Conservation (phyloP, 164 flowering plant genomes). For the Hamamelis virginiana region DNA sequence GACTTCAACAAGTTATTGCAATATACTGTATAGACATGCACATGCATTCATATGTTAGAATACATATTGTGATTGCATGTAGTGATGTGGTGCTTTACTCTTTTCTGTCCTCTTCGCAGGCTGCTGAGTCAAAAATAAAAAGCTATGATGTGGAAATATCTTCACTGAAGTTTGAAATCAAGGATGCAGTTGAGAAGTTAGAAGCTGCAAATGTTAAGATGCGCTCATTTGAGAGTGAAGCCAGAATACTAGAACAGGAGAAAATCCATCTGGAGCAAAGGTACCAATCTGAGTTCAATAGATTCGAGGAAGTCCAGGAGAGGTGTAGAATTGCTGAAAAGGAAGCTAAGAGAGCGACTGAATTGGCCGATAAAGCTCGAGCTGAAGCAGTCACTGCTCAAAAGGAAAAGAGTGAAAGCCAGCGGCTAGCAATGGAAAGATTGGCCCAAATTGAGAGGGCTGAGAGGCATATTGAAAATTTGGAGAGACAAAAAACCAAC, state of each 20-base stretch:
- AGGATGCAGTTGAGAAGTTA: slow-evolving; percentile 59
- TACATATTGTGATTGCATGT: background rate
- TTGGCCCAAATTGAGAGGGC: slow-evolving; percentile 73
- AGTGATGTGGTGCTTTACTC: background rate
- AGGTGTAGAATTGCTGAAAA: slow-evolving; percentile 80
- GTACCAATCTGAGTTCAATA: slow-evolving; percentile 62
- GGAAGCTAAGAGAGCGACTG: slow-evolving; percentile 82
- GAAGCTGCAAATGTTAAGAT: slow-evolving; percentile 58
- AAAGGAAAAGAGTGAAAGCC: slow-evolving; percentile 66
- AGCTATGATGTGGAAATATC: slow-evolving; percentile 65
- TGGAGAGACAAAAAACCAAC: slow-evolving; percentile 65
- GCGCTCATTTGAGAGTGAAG: slow-evolving; percentile 76
- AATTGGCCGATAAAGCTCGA: slow-evolving; percentile 83
- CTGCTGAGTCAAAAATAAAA: slow-evolving; percentile 72
- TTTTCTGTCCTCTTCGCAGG: slow-evolving; percentile 42
- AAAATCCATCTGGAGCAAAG: slow-evolving; percentile 72
- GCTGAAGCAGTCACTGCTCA: slow-evolving; percentile 70
- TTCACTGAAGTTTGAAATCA: slow-evolving; percentile 59
- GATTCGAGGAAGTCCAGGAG: slow-evolving; percentile 79
- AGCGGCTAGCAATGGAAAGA: slow-evolving; percentile 81
- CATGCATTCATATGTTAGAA: background rate
- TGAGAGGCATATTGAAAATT: slow-evolving; percentile 72
- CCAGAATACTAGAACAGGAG: slow-evolving; percentile 71
- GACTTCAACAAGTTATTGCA: background rate
- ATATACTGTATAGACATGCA: background rate